Evolutionary conservation across 2,329 filamentous ascomycete species (phyloP), one percentile per base, ranked within the genome.

Genomic region (Aureobasidium pullulans): DNA sequence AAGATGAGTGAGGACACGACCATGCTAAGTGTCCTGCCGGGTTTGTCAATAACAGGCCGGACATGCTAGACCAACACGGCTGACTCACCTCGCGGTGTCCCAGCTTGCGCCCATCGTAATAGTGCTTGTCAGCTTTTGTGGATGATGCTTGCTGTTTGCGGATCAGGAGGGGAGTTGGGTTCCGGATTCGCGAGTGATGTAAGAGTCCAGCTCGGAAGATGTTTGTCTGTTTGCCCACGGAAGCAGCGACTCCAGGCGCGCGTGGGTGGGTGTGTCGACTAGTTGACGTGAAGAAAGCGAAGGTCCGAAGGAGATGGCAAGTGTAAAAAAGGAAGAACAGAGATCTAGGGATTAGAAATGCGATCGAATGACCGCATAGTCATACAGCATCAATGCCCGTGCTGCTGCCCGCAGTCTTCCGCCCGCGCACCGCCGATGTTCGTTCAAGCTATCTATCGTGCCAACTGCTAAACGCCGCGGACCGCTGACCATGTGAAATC

Each of bases 1-100:
- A 65, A 52, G 56, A 67, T 62, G 47, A 66, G 50, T 10, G 62
- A 59, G 19, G 66, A 64, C 46, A 67, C 61, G n/a, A 59, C 60
- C 34, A 63, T 47, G 31, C 65, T 61, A 42, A 68, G 50, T 13
- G 43, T 61, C 52, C 52, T 62, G 49, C 29, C 44, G n/a, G 15
- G 16, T 36, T 42, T 16, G 40, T 54, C 16, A 56, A 16, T 53
- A n/a, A 2, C 6, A 9, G 11, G 16, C n/a, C 19, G 4, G 23
- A 13, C 11, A 15, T 32, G 16, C 23, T 7, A 29, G 8, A 32
- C 6, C 13, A 52, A n/a, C 39, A 29, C 3, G 3, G 16, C 29
- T 37, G 28, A 11, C 37, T 10, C 31, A 49, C 44, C 46, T 49
- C 19, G 44, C 36, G 13, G 37, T 50, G 13, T 49, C 57, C 37